phyloP scores from a whole-genome alignment of 805 yeast species.

The Ogataea pignaliae region DNA sequence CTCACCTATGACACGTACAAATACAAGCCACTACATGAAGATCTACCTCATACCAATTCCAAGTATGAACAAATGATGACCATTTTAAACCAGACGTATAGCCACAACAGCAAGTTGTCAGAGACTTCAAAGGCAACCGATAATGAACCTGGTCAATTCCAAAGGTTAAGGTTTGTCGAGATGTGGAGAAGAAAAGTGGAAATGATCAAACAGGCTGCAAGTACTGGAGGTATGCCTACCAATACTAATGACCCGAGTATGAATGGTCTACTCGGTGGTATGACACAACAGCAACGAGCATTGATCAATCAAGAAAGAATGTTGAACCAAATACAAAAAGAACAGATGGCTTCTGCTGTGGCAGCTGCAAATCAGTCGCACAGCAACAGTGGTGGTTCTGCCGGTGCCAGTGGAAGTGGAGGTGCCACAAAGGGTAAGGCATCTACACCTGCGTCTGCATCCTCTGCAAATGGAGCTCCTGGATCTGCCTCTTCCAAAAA shows the following conservation, averaged over 20 bases:
- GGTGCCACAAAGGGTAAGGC: not conserved
- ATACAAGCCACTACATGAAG: conserved; percentile 52
- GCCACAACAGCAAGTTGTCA: conserved; percentile 26
- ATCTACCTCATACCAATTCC: conserved; percentile 67
- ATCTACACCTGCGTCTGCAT: conserved; percentile 1
- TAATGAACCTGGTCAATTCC: conserved; percentile 52
- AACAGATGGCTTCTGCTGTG: conserved; percentile 30
- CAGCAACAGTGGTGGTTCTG: conserved; percentile 1
- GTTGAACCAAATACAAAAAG: conserved; percentile 27
- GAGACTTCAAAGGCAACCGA: conserved; percentile 24
- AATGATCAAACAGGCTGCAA: conserved; percentile 41
- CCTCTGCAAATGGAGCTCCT: not conserved
- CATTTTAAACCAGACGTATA: conserved; percentile 47
- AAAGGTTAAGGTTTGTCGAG: conserved; percentile 84
- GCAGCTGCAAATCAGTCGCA: conserved; percentile 21
- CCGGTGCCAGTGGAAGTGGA: conserved; percentile 2
- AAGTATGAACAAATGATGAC: conserved; percentile 92
- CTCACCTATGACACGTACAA: conserved; percentile 23
- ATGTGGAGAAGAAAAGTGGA: conserved; percentile 71
- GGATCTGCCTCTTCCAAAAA: not conserved
- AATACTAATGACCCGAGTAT: conserved; percentile 16
- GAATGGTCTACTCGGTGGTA: conserved; percentile 24
- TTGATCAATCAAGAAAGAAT: conserved; percentile 26
- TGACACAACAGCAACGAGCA: conserved; percentile 27
- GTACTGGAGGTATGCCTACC: conserved; percentile 19